Evolutionary conservation across 306 rosid species (phyloP), one percentile per base, ranked within the genome.

Genomic region (Mimosa bimucronata): DNA sequence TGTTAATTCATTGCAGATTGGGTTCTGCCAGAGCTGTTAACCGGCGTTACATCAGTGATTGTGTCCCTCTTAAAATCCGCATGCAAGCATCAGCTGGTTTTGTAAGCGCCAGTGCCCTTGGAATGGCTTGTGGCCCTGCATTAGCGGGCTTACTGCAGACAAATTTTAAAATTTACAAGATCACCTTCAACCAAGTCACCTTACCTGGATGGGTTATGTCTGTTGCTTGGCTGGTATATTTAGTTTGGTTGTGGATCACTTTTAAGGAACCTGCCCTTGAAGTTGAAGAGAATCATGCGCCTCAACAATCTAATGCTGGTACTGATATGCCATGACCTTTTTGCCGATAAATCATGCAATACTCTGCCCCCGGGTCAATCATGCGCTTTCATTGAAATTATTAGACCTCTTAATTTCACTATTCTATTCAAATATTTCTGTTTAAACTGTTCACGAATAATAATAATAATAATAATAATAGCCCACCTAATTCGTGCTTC

Each of bases 61-160:
- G 99, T 65, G 99, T 96, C 52, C 99, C 99, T 3, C 84, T 87
- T 61, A 91, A 78, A 88, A 71, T 77, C 71, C 98, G 99, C 62
- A 93, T 96, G 98, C 94, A 93, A 85, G 99, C 99, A 74, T 96
- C 99, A 21, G 99, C 99, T 5, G 99, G 91, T 77, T 96, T 96
- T 84, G 99, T 96, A 48, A 96, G 99, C 85, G 98, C 98, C 19
- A 96, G 99, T 62, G 99, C 99, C 79, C 97, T 96, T 48, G 99
- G 99, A 85, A 96, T 96, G 99, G 99, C 99, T 78, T 90, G 97
- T 79, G 99, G 99, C 84, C 99, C 99, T 77, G 99, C 98, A 62
- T 85, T 96, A 62, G 99, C 97, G 76, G 99, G 97, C 73, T 66
- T 93, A 62, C 94, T 96, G 81, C 99, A 96, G 85, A 93, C 80